Percentiles rank a stretch among this genome's conserved stretches.
Evolutionary conservation across 176 grass and related monocot species (phyloP).

Genomic region (Eleusine indica): DNA sequence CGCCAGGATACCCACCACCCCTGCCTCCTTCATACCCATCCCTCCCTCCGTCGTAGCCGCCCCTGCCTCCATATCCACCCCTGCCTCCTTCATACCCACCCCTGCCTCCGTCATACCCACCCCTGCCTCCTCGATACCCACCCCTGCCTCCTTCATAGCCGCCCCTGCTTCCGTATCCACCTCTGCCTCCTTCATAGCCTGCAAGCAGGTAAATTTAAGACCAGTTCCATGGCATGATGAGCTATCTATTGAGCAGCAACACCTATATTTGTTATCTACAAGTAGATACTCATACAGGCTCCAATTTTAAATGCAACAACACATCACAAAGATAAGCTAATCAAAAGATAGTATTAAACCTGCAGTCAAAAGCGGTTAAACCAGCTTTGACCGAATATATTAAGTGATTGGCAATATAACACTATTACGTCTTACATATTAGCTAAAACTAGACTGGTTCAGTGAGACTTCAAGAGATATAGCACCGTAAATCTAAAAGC

Average conservation of each 20-base stretch:
- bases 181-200: conserved; percentile 28
- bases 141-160: conserved; percentile 1
- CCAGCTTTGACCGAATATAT: not conserved
- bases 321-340: not conserved
- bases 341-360: not conserved
- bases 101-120: conserved; percentile 9
- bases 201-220: not conserved
- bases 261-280: too few species aligned
- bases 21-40: conserved; percentile 33
- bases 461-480: too few species aligned
- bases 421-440: not conserved
- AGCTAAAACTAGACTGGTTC: not conserved
- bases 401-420: not conserved
- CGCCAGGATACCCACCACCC: conserved; percentile 41
- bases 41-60: not conserved
- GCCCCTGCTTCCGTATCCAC: not conserved
- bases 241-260: not conserved
- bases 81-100: not conserved
- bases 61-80: not conserved
- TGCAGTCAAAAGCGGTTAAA: not conserved
- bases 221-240: not conserved
- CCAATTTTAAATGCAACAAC: too few species aligned
- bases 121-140: not conserved
- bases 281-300: too few species aligned
- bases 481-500: not conserved